Evolutionary conservation across 2,329 filamentous ascomycete genomes (phyloP), one percentile per base, ranked within the genome.

Genomic region (Hypoxylon rubiginosum): DNA sequence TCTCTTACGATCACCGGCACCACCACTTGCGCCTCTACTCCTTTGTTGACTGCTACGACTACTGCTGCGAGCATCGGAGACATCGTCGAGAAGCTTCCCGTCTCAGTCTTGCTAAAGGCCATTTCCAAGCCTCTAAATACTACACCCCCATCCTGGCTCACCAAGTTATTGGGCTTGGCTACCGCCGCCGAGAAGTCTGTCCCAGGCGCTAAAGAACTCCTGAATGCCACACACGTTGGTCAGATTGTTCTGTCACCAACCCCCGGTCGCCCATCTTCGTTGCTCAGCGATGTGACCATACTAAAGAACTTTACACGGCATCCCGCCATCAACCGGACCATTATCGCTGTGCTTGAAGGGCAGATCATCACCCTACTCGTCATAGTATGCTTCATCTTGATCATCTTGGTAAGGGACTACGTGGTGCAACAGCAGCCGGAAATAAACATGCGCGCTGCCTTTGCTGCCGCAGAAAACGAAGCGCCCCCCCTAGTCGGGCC

Each of bases 371-470:
- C 95, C 0, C 82, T 97, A 5, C 82, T 97, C 10, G 93, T 98
- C 54, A 95, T 99, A 7, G 86, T 97, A 48, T 94, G 91, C 62
- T 99, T 98, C 79, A 97, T 99, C 64, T 82, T 99, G n/a, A 90
- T 99, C 45, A 99, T 99, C 72, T 82, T 99, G 3, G 97, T 99
- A 50, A 85, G 97, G 50, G 96, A 99, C 81, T 99, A 97, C 86
- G 96, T 99, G 54, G 94, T 99, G 9, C 96, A 99, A 77, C 96
- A 99, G 77, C 96, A 99, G 76, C 96, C 95, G 4, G 91, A 94
- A 69, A 91, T 96, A 71, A 97, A 97, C 73, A 90, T 96, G 83
- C 91, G 89, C 0, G 90, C 86, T 8, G 87, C 86, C 3, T 86
- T 90, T 74, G 88, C 85, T 10, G 86, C 82, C 7, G 79, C 80